Percentiles rank a stretch among this genome's conserved stretches.
phyloP scores from a whole-genome alignment of 1,284 basidiomycete species.

The Calocybe gambosa region DNA sequence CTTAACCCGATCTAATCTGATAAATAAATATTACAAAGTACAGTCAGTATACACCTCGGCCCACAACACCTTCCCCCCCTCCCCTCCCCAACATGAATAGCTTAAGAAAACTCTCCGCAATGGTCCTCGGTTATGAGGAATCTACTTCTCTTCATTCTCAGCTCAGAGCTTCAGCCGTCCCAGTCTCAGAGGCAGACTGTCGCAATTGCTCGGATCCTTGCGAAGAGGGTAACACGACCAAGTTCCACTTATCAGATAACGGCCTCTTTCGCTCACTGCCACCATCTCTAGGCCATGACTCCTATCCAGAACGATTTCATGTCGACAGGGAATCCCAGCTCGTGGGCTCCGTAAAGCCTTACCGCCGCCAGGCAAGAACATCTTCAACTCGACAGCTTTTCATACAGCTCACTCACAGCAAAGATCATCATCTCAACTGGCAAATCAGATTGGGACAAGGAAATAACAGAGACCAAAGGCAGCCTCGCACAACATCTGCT shows the following conservation, averaged over 20 bases:
- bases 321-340: conserved; percentile 76
- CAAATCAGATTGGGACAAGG: conserved; percentile 78
- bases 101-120: conserved; percentile 30
- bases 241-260: not conserved
- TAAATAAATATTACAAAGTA: conserved; percentile 17
- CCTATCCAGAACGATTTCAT: conserved; percentile 64
- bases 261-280: conserved; percentile 6
- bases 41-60: not conserved
- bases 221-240: conserved; percentile 47
- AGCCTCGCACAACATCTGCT: conserved; percentile 64
- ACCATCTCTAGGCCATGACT: conserved; percentile 55
- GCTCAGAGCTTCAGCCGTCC: conserved; percentile 50
- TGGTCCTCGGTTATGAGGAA: conserved; percentile 32
- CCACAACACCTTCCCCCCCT: conserved; percentile 3
- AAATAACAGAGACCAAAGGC: conserved; percentile 63
- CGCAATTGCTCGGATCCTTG: conserved; percentile 75
- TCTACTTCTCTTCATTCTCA: conserved; percentile 31
- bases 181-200: conserved; percentile 67
- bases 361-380: conserved; percentile 62
- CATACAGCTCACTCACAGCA: not conserved
- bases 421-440: conserved; percentile 43
- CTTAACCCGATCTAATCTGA: conserved; percentile 32
- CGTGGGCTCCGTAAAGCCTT: conserved; percentile 78
- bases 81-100: conserved; percentile 28
- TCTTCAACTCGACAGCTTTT: not conserved